Base-by-base conservation (phyloP, 164 flowering plant species). In the Sextonia rubra region DNA sequence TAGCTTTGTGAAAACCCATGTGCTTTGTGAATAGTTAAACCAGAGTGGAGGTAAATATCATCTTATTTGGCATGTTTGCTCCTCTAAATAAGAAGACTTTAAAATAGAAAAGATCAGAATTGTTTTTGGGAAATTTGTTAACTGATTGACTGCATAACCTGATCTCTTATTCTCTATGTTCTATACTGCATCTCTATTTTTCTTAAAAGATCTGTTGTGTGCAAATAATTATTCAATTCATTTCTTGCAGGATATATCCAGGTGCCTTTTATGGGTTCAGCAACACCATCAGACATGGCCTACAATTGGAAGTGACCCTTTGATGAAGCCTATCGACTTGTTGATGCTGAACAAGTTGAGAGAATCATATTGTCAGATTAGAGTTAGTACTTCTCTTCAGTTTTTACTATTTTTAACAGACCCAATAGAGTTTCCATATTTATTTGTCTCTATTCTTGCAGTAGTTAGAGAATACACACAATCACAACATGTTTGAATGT, bases 231-330 rank as follows among this genome's bases (percentile, higher is more conserved):
- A 52, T 15, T 52, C 20, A 14, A 44, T 20, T 49, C 14, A 12
- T 73, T 47, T 65, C 66, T 75, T 82, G 75, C 86, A 96, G 98
- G 99, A 96, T 83, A 87, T 96, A 78, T 87, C 97, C 29, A 89
- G 98, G 83, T 90, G 97, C 84, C 95, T 96, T 71, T 85, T 96
- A 37, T 96, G 99, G 99, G 89, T 91, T 44, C 97, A 96, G 82
- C 83, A 88, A 72, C 97, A 92, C 83, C 94, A 93, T 80, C 97
- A 92, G 72, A 90, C 97, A 6, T 96, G 99, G 99, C 97, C 99
- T 20, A 83, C 87, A 71, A 85, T 93, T 77, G 83, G 85, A 69
- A 96, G 95, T 23, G 95, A 91, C 73, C 81, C 91, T 70, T 75
- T 88, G 77, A 74, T 85, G 69, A 96, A 92, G 82, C 94, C 97